A percentile compares a stretch with the other conserved stretches of the same genome.
Conservation (phyloP, 1,284 basidiomycete species). For the Malassezia globosa region DNA sequence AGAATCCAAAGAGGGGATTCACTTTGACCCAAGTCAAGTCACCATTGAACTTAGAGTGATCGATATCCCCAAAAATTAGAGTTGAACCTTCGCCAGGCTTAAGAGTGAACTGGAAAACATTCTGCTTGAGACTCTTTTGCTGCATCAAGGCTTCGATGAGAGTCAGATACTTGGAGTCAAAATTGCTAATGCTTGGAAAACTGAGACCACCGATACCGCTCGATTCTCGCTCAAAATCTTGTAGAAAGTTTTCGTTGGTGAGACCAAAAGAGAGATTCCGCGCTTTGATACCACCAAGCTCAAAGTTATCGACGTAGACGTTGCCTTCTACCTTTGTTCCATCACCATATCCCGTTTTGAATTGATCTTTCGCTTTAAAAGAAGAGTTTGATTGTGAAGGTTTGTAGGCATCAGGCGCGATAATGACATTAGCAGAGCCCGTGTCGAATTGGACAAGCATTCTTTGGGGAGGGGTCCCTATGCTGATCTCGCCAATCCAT, state of each 20-base stretch:
- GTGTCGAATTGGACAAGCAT: constrained; percentile 41
- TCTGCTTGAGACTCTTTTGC: constrained; percentile 23
- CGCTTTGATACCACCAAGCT: constrained; percentile 46
- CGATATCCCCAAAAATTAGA: constrained; percentile 53
- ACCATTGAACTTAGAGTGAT: constrained; percentile 25
- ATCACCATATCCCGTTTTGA: constrained; percentile 54
- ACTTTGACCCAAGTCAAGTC: constrained; percentile 49
- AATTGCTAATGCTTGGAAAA: constrained; percentile 25
- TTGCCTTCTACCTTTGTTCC: constrained; percentile 54
- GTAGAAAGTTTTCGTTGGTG: constrained; percentile 16
- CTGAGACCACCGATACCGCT: constrained; percentile 48
- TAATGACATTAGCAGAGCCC: constrained; percentile 35
- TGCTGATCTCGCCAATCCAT: constrained; percentile 37
- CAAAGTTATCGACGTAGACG: constrained; percentile 53
- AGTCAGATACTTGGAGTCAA: constrained; percentile 24
- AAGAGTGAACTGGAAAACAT: constrained; percentile 52
- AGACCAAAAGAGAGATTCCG: constrained; percentile 44
- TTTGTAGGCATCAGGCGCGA: constrained; percentile 27
- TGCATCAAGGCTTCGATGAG: constrained; percentile 26
- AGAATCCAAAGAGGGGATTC: constrained; percentile 41
- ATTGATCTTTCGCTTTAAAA: constrained; percentile 38
- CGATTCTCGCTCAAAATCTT: constrained; percentile 19
- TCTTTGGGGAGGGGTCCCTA: constrained; percentile 23
- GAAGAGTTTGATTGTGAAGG: constrained; percentile 28
- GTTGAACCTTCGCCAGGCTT: constrained; percentile 50